Evolutionary conservation across 306 rosid species (phyloP), one percentile per base, ranked within the genome.

Genomic region (Corylus americana): DNA sequence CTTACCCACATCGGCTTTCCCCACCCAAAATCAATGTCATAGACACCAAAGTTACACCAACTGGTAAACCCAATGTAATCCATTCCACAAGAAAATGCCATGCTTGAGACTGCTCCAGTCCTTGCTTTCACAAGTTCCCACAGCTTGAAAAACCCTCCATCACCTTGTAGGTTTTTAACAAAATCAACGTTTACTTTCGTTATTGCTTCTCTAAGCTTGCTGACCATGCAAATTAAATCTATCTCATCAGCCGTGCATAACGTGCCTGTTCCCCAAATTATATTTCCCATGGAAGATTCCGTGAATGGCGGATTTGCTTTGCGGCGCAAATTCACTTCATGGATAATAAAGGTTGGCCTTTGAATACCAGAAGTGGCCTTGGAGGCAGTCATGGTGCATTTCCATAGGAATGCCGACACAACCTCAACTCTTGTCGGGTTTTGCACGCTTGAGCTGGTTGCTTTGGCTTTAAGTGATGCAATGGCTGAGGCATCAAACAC

Each of bases 61-160:
- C 74, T 77, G 54, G 37, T 66, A 44, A 67, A 67, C 7, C 44
- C 74, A 22, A 77, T 54, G 29, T 37, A 78, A 42, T 77, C 67
- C 78, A 58, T 59, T 27, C 63, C 68, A 16, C 7, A 61, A 47
- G 8, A 8, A 48, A 70, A 9, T 59, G n/a, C 37, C 20, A 9
- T 5, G 3, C 31, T 11, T 16, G 62, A 64, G 80, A 76, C 8
- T 16, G 31, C 64, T 17, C 12, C 12, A 11, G 13, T 54, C 20
- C 3, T 48, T 13, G 39, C 42, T 51, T 77, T 39, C 10, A 66
- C 25, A 18, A 51, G 47, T 4, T 67, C 62, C 1, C 8, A 12
- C 8, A 53, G 13, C 16, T 54, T 25, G 2, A n/a, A 47, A 51
- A 51, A n/a, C 80, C 80, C 80, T 49, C 42, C 74, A 9, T 22